Evolutionary conservation across 169 alveolate species (phyloP).

Genomic region (Babesia bovis): DNA sequence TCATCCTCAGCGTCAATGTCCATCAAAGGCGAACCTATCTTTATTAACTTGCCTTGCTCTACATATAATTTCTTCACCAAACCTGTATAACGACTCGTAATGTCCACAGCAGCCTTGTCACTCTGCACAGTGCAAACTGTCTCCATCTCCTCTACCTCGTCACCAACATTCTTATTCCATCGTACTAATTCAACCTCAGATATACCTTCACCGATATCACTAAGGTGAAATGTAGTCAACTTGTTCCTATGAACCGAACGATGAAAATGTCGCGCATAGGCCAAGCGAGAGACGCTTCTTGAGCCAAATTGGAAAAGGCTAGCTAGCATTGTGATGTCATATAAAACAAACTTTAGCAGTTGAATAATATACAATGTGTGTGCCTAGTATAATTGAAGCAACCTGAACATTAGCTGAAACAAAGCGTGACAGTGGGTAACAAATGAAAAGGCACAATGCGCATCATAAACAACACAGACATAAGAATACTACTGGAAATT

Average conservation of each 20-base stretch:
- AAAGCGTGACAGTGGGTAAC: too few species aligned
- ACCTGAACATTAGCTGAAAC: too few species aligned
- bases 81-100: constrained; percentile 91
- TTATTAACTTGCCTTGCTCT: constrained; percentile 81
- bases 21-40: constrained; percentile 79
- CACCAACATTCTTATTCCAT: constrained; percentile 90
- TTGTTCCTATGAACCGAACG: constrained; percentile 54
- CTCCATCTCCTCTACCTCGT: constrained; percentile 90
- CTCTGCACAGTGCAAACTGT: constrained; percentile 90
- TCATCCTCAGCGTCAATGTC: constrained; percentile 77
- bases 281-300: constrained; percentile 1
- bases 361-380: too few species aligned
- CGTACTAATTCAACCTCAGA: constrained; percentile 91
- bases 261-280: constrained; percentile 21
- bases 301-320: constrained; percentile 3
- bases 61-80: constrained; percentile 82
- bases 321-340: background rate
- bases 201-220: constrained; percentile 88
- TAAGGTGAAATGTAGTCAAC: constrained; percentile 79
- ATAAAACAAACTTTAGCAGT: background rate
- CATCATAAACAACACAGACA: too few species aligned
- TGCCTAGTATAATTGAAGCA: background rate
- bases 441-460: too few species aligned
- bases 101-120: constrained; percentile 92
- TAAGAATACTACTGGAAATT: too few species aligned